Evolutionary conservation across 768 basidiomycete species (phyloP), one percentile per base, ranked within the genome.

Genomic region (Xerocomellus amylosporus): DNA sequence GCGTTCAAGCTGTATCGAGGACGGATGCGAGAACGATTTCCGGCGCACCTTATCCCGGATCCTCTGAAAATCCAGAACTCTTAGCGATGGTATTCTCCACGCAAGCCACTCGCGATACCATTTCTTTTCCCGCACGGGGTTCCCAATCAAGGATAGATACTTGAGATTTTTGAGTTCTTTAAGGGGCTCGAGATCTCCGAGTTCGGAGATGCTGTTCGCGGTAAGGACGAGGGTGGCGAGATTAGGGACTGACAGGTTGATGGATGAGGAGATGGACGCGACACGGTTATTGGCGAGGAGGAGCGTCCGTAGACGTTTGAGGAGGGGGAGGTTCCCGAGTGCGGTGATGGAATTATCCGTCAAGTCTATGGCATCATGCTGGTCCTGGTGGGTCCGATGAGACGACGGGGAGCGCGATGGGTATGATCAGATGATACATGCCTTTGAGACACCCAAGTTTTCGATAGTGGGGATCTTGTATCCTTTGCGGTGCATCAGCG

Each of bases 51-150:
- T 93, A 73, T 94, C 92, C 71, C 88, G 86, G 66, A 96, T 90
- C 75, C 93, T 85, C 80, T 93, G 89, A 75, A 91, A 96, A 82
- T 96, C 93, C 69, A 96, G 79, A 75, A 93, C 89, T 81, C 93
- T 86, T 68, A 96, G 81, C 68, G 82, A 80, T 72, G 87, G 85
- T 78, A 93, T 79, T 76, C 86, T 84, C 84, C 85, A 93, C 64
- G 90, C 85, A 78, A 94, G 83, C 93, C 93, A 96, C 77, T 93
- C 90, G 77, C 92, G 89, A 78, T 95, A 96, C 85, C 88, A 91
- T 83, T 93, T 91, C 80, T 89, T 90, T 77, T 93, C 88, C 69
- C 80, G 76, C 31, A 94, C 90, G 51, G 93, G 91, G 63, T 90
- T 90, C 22, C 90, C 92, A 59, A 90, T 62, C 60, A 95, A 73